A percentile compares a stretch with the other conserved stretches of the same genome.
These are phyloP conservation scores for Ophiostoma piceae DNA, from an alignment of 2,329 filamentous ascomycete genomes.

Conservation along the genomic window DNA sequence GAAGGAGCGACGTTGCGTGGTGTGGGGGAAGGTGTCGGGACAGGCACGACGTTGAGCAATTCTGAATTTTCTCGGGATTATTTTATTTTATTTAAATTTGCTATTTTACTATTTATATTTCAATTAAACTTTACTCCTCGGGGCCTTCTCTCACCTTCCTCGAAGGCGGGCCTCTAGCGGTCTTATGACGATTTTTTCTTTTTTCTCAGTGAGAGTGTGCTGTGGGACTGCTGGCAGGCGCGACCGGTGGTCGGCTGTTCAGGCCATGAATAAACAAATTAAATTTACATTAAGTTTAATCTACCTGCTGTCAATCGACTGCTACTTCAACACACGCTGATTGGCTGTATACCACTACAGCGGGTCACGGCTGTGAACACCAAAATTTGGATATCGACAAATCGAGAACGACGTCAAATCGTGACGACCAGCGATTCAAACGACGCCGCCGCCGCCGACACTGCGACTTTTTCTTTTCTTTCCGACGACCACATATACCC, in stretches of 20 bases:
- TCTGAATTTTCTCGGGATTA: slow-evolving; percentile 24
- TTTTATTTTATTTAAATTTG: slow-evolving; percentile 18
- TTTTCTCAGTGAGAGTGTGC: background rate
- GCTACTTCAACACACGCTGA: background rate
- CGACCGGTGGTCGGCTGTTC: slow-evolving; percentile 16
- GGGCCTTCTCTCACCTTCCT: slow-evolving; percentile 16
- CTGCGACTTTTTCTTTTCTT: background rate
- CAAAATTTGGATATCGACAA: slow-evolving; percentile 11
- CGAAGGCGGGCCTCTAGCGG: background rate
- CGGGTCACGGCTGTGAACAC: background rate
- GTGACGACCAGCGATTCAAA: background rate
- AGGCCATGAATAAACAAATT: background rate
- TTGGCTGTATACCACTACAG: background rate
- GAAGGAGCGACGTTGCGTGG: slow-evolving; percentile 14
- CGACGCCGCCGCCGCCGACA: slow-evolving; percentile 1
- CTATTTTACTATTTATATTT: slow-evolving; percentile 13
- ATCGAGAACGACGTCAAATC: background rate
- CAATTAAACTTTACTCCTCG: background rate
- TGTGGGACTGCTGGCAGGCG: background rate
- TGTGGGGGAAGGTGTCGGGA: slow-evolving; percentile 16
- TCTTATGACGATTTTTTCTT: slow-evolving; percentile 22
- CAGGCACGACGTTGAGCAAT: slow-evolving; percentile 17
- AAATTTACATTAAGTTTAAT: background rate
- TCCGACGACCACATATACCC: background rate
- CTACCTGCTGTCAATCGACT: background rate